A percentile compares a stretch with the other conserved stretches of the same genome.
Evolutionary conservation across 345 rosid species (phyloP).

Genomic region (Psidium guajava): DNA sequence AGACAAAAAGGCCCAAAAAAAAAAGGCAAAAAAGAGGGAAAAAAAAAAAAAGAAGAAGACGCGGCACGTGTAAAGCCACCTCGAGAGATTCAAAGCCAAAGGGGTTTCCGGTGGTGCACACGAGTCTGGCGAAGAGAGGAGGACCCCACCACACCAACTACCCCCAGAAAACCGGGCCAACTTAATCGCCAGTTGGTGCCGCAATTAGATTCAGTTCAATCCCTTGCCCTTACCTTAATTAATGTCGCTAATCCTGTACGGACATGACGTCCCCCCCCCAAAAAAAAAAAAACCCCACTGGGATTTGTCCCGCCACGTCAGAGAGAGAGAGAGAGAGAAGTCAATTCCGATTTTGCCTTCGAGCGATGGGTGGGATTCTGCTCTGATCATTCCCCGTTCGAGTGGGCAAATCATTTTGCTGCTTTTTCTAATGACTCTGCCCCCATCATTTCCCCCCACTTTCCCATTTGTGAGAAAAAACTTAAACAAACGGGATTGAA

Average conservation of each 20-base stretch:
- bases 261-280: too few relatives aligned
- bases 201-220: background rate
- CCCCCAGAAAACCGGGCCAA: background rate
- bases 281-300: too few relatives aligned
- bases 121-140: background rate
- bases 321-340: background rate
- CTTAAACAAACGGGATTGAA: background rate
- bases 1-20: background rate
- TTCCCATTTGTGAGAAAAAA: too few relatives aligned
- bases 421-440: background rate
- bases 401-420: background rate
- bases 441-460: too few relatives aligned
- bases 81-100: too few relatives aligned
- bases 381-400: background rate
- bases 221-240: background rate
- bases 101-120: background rate
- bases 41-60: too few relatives aligned
- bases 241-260: background rate
- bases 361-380: background rate
- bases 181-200: background rate
- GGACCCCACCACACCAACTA: background rate
- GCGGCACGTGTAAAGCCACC: too few relatives aligned
- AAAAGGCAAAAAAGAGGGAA: too few relatives aligned
- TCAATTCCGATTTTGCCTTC: background rate
- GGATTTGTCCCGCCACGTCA: background rate